Conservation (phyloP, 495 filamentous ascomycete genomes). For the Podospora didyma region DNA sequence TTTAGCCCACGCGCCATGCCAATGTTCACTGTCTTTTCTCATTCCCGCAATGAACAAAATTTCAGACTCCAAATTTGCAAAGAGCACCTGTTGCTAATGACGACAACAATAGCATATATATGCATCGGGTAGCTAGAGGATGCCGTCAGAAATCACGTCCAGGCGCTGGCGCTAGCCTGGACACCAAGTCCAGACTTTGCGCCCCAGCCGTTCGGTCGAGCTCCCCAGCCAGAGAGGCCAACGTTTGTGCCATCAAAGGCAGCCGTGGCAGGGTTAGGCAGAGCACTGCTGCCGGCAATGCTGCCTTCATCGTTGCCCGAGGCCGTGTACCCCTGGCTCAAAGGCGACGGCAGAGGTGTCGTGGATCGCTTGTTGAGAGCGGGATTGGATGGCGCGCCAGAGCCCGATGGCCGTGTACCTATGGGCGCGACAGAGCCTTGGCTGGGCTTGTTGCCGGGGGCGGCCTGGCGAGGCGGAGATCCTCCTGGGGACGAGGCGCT, state of each 20-base stretch:
- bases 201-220: constrained; percentile 69
- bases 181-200: constrained; percentile 65
- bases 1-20: not conserved
- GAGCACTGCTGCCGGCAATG: constrained; percentile 27
- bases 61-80: constrained; percentile 10
- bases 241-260: constrained; percentile 36
- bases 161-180: constrained; percentile 74
- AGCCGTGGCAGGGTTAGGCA: constrained; percentile 36
- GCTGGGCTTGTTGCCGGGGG: constrained; percentile 46
- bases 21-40: not conserved
- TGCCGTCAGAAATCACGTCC: constrained; percentile 51
- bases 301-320: constrained; percentile 31
- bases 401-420: constrained; percentile 72
- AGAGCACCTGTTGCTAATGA: not conserved
- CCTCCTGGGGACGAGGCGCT: constrained; percentile 86
- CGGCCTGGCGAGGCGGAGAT: constrained; percentile 71
- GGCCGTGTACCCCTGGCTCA: constrained; percentile 72
- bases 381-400: constrained; percentile 56
- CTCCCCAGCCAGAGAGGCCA: constrained; percentile 60
- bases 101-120: not conserved
- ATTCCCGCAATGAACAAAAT: not conserved
- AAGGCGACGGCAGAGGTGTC: constrained; percentile 83
- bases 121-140: too few species aligned
- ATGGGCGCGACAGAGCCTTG: constrained; percentile 76
- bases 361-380: constrained; percentile 80